Base-by-base conservation (phyloP, 1,139 yeast genomes). In the Hansenula lynferdii region DNA sequence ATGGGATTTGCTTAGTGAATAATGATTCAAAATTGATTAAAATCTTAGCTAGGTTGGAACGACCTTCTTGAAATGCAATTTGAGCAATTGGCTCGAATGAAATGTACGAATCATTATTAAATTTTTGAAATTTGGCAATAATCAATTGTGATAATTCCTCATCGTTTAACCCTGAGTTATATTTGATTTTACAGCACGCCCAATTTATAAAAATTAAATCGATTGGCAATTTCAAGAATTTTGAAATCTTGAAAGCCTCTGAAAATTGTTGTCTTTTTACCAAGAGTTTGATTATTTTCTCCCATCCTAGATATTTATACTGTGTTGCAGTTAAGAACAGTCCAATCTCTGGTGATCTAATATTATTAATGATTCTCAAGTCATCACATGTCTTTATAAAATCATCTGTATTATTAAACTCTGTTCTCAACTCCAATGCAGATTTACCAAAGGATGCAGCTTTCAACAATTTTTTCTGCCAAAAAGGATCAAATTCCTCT, bases 401-500 rank as follows among this genome's bases (percentile, higher is more conserved):
- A 70, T 69, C 38, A 8, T 28, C 24, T n/a, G 34, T 38, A 7
- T 18, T 31, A 20, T 38, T 28, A 16, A 9, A 16, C 22, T 17
- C 15, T 4, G 41, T 27, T 28, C 28, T 43, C 37, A 46, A 38
- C 35, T 47, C 52, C 22, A 47, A 33, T 17, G 43, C 49, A 0
- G 86, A 71, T 56, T 90, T 92, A 1, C 97, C 98, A 62, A 90
- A 86, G 0, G 87, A 70, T 0, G 92, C 96, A 0, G 96, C 95
- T 43, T 77, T 72, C 25, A 92, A 62, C 5, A 92, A 65, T 40
- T 75, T 76, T 56, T 89, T 89, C 52, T 92, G 98, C 83, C 92
- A 76, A 37, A 69, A 65, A 0, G 84, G 73, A 43, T 80, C 85
- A 51, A 85, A 78, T 51, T 90, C 97, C 38, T 80, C 81, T 8